Conservation (phyloP, 306 rosid species). For the Aeschynomene evenia region DNA sequence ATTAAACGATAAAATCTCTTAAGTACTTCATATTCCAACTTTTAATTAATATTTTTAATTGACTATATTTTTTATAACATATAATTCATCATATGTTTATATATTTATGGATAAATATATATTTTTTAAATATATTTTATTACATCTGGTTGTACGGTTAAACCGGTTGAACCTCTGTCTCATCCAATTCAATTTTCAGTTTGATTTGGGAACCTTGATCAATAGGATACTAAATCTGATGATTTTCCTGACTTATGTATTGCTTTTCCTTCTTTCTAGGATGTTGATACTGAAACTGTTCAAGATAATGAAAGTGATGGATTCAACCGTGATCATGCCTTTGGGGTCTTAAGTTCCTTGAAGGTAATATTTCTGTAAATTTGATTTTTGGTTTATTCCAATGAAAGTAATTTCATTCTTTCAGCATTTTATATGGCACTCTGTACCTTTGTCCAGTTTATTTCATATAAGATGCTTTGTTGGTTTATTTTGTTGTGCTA, state of each 20-base stretch:
- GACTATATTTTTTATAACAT: too few relatives aligned
- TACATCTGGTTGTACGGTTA: too few relatives aligned
- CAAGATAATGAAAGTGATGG: slow-evolving; percentile 53
- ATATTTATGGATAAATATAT: too few relatives aligned
- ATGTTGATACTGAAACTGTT: slow-evolving; percentile 52
- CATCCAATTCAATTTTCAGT: too few relatives aligned
- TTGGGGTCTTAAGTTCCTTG: slow-evolving; percentile 55
- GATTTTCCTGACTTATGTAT: slow-evolving; percentile 10
- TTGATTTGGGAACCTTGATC: too few relatives aligned
- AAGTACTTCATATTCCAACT: too few relatives aligned
- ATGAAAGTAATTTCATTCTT: slow-evolving; percentile 10
- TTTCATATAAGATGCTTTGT: slow-evolving; percentile 22
- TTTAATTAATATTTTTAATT: too few relatives aligned
- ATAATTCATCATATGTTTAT: too few relatives aligned
- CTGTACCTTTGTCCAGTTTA: neutral
- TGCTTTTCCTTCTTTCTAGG: slow-evolving; percentile 47
- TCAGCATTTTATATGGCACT: neutral
- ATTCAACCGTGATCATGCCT: slow-evolving; percentile 44
- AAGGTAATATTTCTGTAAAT: slow-evolving; percentile 52
- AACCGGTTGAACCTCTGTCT: too few relatives aligned
- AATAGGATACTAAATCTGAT: neutral
- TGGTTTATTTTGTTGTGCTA: slow-evolving; percentile 13
- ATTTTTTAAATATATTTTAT: too few relatives aligned
- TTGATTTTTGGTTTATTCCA: slow-evolving; percentile 13
- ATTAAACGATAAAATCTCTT: too few relatives aligned